Conservation (phyloP, 2,329 filamentous ascomycete genomes). For the Sporothrix sp. region DNA sequence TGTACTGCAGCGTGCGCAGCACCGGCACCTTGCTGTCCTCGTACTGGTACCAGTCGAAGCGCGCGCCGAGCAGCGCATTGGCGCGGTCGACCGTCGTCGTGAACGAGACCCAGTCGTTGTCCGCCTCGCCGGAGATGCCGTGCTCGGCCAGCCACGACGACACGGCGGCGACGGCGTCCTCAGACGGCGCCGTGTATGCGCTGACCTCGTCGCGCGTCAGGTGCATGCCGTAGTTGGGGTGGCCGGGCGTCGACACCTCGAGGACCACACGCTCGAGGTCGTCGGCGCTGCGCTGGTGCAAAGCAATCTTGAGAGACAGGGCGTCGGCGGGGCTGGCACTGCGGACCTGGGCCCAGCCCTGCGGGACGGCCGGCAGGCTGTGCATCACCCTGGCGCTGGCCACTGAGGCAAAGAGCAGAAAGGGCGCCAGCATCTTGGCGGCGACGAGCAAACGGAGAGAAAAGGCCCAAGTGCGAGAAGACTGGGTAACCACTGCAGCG, state of each 20-base stretch:
- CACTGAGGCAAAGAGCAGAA: slow-evolving; percentile 22
- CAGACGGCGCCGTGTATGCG: slow-evolving; percentile 40
- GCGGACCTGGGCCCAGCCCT: slow-evolving; percentile 29
- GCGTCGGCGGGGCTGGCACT: slow-evolving; percentile 28
- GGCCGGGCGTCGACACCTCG: slow-evolving; percentile 51
- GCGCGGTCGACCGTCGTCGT: slow-evolving; percentile 41
- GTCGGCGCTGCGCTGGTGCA: slow-evolving; percentile 37
- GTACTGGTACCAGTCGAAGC: slow-evolving; percentile 47
- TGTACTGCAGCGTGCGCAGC: slow-evolving; percentile 48
- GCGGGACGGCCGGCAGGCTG: slow-evolving; percentile 27
- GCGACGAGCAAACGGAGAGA: background rate
- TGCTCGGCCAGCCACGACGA: slow-evolving; percentile 45
- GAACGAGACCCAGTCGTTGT: slow-evolving; percentile 54
- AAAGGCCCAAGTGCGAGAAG: background rate
- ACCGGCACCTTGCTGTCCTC: slow-evolving; percentile 30
- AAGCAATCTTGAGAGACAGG: slow-evolving; percentile 39
- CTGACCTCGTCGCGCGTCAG: slow-evolving; percentile 51
- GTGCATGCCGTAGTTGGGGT: slow-evolving; percentile 50
- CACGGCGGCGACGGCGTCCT: slow-evolving; percentile 38
- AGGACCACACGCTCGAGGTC: slow-evolving; percentile 49
- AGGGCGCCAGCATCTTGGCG: slow-evolving; percentile 16
- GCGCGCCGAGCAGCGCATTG: slow-evolving; percentile 45
- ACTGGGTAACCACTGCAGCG: no score
- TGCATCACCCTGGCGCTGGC: slow-evolving; percentile 28
- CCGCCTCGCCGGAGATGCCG: slow-evolving; percentile 37